Base-by-base conservation (phyloP, 2,329 filamentous ascomycete species). In the Fusarium liriodendri region DNA sequence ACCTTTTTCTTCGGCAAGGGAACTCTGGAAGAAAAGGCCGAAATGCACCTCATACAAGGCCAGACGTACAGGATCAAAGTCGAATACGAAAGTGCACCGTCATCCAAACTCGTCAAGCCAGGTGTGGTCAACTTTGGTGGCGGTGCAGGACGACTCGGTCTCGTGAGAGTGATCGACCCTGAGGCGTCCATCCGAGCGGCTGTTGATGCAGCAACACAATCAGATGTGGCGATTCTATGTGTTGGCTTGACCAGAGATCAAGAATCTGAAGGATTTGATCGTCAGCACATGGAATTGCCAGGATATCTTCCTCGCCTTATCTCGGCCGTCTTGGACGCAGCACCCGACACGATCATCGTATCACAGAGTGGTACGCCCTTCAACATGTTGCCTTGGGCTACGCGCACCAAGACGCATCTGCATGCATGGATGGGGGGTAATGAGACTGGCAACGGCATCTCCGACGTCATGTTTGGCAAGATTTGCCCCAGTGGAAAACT, bases 1-100 rank as follows among this genome's bases (percentile, higher is more conserved):
- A 81, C 78, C 10, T 79, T 79, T 58, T 84, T 84, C 64, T 79
- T 84, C 57, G 77, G 78, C 14, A 78, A 75, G 27, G 81, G 81
- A 2, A 81, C 80, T 2, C 68, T 78, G 9, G 81, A 83, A 64
- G 77, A 81, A 64, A 74, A 69, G 18, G 78, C 76, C 2, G 27
- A 35, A 2, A 61, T 55, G 8, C 10, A 33, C 5, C 33, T 75
- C 5, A 14, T 18, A 2, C 61, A 66, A 7, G 73, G 71, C 10
- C 61, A 73, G n/a, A 54, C 6, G 6, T 75, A 75, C 40, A 37
- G 50, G 14, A 54, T 75, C 20, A 61, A 55, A 9, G 66, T 75
- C 14, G 61, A 64, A 5, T 67, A 61, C 20, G 73, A 33, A 8
- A 67, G 69, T 35, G 60, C 42, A 5, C 25, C 59, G 4, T 63